Conservation (phyloP, 345 rosid genomes). For the Iberis pinnata region DNA sequence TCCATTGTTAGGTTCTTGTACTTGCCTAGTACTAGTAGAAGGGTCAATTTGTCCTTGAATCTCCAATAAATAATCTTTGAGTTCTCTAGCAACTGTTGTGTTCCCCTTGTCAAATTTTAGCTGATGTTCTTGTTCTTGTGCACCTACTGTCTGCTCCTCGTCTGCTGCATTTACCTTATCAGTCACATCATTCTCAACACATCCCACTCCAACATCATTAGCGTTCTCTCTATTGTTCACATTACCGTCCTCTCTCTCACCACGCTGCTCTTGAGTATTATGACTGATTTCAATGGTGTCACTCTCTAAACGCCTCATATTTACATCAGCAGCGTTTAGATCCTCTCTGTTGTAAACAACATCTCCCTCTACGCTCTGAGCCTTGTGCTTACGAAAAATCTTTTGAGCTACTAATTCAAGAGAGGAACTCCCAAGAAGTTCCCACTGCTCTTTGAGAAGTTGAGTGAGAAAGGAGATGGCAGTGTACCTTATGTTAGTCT, state of each 20-base stretch:
- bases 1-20: slow-evolving; percentile 11
- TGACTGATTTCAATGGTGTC: too few species aligned
- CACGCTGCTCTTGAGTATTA: too few species aligned
- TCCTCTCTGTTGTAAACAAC: background rate
- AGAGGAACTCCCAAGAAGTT: slow-evolving; percentile 18
- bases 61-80: slow-evolving; percentile 19
- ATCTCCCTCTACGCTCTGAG: background rate
- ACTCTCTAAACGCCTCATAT: slow-evolving; percentile 9
- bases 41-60: slow-evolving; percentile 14
- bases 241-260: slow-evolving; percentile 1
- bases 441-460: slow-evolving; percentile 25
- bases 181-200: background rate
- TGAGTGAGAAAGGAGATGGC: slow-evolving; percentile 20
- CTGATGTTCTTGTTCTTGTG: slow-evolving; percentile 18
- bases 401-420: slow-evolving; percentile 7
- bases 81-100: slow-evolving; percentile 14
- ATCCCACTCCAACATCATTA: slow-evolving; percentile 6
- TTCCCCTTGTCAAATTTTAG: slow-evolving; percentile 17
- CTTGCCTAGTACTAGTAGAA: slow-evolving; percentile 9
- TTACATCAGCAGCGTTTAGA: background rate
- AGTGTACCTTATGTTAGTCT: slow-evolving; percentile 28
- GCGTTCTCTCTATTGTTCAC: slow-evolving; percentile 1
- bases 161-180: slow-evolving; percentile 3
- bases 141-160: slow-evolving; percentile 5
- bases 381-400: slow-evolving; percentile 15